Conservation (phyloP, 2,329 filamentous ascomycete genomes). For the Plenodomus tracheiphilus region DNA sequence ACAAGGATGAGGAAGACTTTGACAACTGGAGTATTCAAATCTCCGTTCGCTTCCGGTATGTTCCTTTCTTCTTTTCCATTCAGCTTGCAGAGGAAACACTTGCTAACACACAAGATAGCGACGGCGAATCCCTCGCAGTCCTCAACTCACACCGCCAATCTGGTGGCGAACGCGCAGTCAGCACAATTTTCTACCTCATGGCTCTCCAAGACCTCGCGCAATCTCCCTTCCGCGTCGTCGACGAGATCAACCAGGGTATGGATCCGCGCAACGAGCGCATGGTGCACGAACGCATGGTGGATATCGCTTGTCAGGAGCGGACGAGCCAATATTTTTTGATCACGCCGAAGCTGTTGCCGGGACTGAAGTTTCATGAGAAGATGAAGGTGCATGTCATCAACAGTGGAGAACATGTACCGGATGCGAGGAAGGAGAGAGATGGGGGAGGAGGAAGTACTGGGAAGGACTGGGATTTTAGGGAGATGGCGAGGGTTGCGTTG, state of each 20-base stretch:
- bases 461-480: constrained; percentile 50
- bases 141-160: constrained; percentile 93
- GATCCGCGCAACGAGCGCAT: constrained; percentile 97
- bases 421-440: constrained; percentile 17
- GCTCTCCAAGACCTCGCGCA: constrained; percentile 90
- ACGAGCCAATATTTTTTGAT: constrained; percentile 88
- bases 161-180: constrained; percentile 92
- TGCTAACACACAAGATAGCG: constrained; percentile 10
- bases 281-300: constrained; percentile 97
- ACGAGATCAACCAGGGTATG: constrained; percentile 99
- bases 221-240: constrained; percentile 95
- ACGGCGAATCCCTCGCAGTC: constrained; percentile 78
- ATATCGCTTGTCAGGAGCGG: constrained; percentile 87
- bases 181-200: constrained; percentile 99
- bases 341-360: constrained; percentile 89
- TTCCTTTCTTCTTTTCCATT: background rate
- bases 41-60: constrained; percentile 88
- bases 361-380: constrained; percentile 80
- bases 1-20: constrained; percentile 89
- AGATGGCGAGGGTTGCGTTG: constrained; percentile 41
- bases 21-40: constrained; percentile 93
- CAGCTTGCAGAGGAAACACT: background rate
- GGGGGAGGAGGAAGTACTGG: constrained; percentile 34
- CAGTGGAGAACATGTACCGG: constrained; percentile 70
- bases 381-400: constrained; percentile 96